phyloP scores from a whole-genome alignment of 306 rosid genomes.

The Ziziphus jujuba region DNA sequence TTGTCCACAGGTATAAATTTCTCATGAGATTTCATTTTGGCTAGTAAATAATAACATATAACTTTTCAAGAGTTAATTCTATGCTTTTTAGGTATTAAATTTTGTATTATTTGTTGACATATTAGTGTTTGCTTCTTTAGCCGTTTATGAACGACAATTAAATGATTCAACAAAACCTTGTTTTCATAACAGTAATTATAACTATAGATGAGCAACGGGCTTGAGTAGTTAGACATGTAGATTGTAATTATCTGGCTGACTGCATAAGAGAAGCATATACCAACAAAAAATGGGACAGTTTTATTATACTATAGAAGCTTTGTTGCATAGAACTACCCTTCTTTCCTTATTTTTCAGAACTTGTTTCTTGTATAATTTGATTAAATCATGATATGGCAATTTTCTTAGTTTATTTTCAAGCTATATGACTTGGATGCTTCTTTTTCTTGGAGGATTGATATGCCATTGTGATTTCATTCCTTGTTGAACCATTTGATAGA shows the following conservation, averaged over 20 bases:
- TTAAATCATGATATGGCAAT: background rate
- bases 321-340: no score
- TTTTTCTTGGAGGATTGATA: background rate
- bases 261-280: background rate
- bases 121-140: background rate
- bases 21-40: conserved; percentile 11
- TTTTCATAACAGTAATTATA: background rate
- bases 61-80: background rate
- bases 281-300: no score
- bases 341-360: no score
- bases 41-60: background rate
- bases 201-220: background rate
- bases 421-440: background rate
- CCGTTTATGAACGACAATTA: background rate
- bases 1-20: conserved; percentile 57
- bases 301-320: no score
- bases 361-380: background rate
- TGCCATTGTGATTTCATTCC: background rate
- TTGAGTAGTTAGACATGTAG: background rate
- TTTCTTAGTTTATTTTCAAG: background rate
- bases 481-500: background rate
- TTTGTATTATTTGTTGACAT: background rate
- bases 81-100: background rate
- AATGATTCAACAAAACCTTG: background rate
- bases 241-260: background rate